A percentile compares a stretch with the other conserved stretches of the same genome.
Evolutionary conservation across 306 rosid genomes (phyloP).

Genomic region (Arachis stenosperma): DNA sequence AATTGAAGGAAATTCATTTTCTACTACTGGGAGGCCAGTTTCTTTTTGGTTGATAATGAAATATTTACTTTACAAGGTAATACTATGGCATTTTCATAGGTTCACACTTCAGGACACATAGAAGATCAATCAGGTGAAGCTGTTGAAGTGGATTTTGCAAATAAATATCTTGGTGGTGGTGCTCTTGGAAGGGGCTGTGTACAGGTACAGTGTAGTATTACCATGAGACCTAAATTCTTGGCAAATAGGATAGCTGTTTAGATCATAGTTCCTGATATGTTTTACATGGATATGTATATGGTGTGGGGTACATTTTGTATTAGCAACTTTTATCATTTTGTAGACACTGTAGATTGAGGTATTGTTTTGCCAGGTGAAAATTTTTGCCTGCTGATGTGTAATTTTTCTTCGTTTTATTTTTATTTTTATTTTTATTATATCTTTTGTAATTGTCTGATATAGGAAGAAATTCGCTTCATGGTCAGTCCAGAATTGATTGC

Average conservation of each 20-base stretch:
- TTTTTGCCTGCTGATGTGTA: background rate
- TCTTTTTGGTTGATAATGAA: slow-evolving; percentile 1
- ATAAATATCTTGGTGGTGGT: slow-evolving; percentile 88
- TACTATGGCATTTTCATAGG: slow-evolving; percentile 52
- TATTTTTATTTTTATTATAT: slow-evolving; percentile 4
- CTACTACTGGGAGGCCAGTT: background rate
- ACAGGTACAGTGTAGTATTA: slow-evolving; percentile 61
- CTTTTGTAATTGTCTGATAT: slow-evolving; percentile 34
- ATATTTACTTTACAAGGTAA: slow-evolving; percentile 27
- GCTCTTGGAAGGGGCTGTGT: slow-evolving; percentile 87
- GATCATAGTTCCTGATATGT: slow-evolving; percentile 12
- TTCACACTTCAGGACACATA: slow-evolving; percentile 67
- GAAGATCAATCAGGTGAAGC: slow-evolving; percentile 79
- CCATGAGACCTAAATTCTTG: slow-evolving; percentile 5
- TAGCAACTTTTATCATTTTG: slow-evolving; percentile 18
- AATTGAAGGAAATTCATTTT: slow-evolving; percentile 16
- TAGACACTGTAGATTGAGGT: slow-evolving; percentile 34
- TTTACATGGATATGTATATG: slow-evolving; percentile 3
- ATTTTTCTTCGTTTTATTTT: background rate
- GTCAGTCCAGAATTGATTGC: slow-evolving; percentile 84
- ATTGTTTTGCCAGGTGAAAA: slow-evolving; percentile 29
- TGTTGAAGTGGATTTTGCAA: slow-evolving; percentile 95
- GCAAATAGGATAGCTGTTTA: slow-evolving; percentile 9
- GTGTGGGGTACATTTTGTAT: slow-evolving; percentile 21
- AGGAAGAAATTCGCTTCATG: slow-evolving; percentile 99